phyloP scores from a whole-genome alignment of 495 filamentous ascomycete genomes.

The Haplographium delicatum region DNA sequence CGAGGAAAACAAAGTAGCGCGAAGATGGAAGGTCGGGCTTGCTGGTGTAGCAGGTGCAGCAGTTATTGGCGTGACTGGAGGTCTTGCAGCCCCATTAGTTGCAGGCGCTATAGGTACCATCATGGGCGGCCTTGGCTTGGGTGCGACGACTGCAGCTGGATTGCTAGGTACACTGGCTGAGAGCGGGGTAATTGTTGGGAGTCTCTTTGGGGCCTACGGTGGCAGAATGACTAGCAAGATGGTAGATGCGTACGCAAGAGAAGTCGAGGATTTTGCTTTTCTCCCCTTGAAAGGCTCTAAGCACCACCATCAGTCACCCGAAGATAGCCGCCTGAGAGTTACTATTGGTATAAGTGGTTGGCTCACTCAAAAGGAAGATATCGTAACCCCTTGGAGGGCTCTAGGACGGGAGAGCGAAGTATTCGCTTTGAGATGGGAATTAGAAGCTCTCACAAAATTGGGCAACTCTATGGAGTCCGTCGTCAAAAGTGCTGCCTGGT shows the following conservation, averaged over 20 bases:
- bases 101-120: conserved; percentile 78
- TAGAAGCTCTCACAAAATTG: conserved; percentile 69
- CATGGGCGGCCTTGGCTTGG: conserved; percentile 75
- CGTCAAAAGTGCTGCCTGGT: conserved; percentile 72
- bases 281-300: conserved; percentile 55
- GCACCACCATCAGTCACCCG: conserved; percentile 34
- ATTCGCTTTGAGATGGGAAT: conserved; percentile 83
- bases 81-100: conserved; percentile 74
- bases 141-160: conserved; percentile 59
- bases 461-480: conserved; percentile 69
- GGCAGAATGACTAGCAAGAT: conserved; percentile 77
- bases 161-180: conserved; percentile 75
- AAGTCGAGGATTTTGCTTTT: conserved; percentile 87
- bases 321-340: conserved; percentile 64
- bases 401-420: conserved; percentile 66
- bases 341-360: conserved; percentile 81
- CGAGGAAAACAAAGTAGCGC: conserved; percentile 57
- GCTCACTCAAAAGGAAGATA: conserved; percentile 65
- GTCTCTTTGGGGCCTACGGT: conserved; percentile 86
- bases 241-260: conserved; percentile 82
- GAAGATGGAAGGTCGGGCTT: conserved; percentile 77
- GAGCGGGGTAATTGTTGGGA: conserved; percentile 71
- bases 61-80: conserved; percentile 67
- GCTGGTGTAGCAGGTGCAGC: conserved; percentile 68
- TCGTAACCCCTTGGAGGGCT: conserved; percentile 69